Evolutionary conservation across 805 yeast species (phyloP), one percentile per base, ranked within the genome.

Genomic region (Hemisphaericaspora nanyangensis): DNA sequence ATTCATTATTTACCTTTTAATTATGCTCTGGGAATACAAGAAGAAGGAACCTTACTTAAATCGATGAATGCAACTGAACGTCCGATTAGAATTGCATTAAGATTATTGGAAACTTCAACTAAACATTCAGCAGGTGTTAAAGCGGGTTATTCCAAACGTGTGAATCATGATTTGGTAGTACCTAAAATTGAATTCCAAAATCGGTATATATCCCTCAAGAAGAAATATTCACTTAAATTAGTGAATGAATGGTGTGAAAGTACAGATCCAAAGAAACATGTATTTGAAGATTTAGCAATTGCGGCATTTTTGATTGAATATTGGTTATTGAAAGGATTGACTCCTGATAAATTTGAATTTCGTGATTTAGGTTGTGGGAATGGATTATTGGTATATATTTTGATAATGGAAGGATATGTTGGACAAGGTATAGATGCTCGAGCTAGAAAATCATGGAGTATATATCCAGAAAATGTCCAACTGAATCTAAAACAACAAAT

Each of bases 361-460:
- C 73, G 91, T 47, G 98, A 91, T 63, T 59, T 91, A 38, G 98
- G 98, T 0, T 91, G 98, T 64, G 98, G 98, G 6, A 91, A 91
- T 61, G 98, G 98, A 7, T 69, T 87, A 12, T 62, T 91, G 32
- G 95, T 87, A 8, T 77, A 86, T 50, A 76, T 91, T 19, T 65
- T 91, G 35, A 63, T 74, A 6, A 65, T 68, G 68, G 98, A 91
- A 62, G 97, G 97, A 0, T 85, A 77, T 50, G 65, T 54, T 26
- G 97, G 98, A 3, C 58, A 72, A 27, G 98, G 98, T 11, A 79
- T 90, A 18, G 98, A 91, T 63, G 96, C 96, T 0, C 70, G 98
- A 33, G 77, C 79, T 3, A 72, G 98, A 42, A 90, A 90, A 54
- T 85, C 96, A 1, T 91, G 98, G 98, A 61, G 64, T 1, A 69